Percentiles rank a stretch among this genome's conserved stretches.
Evolutionary conservation across 2,329 filamentous ascomycete species (phyloP).

Genomic region (Ceratocystiopsis minuta): DNA sequence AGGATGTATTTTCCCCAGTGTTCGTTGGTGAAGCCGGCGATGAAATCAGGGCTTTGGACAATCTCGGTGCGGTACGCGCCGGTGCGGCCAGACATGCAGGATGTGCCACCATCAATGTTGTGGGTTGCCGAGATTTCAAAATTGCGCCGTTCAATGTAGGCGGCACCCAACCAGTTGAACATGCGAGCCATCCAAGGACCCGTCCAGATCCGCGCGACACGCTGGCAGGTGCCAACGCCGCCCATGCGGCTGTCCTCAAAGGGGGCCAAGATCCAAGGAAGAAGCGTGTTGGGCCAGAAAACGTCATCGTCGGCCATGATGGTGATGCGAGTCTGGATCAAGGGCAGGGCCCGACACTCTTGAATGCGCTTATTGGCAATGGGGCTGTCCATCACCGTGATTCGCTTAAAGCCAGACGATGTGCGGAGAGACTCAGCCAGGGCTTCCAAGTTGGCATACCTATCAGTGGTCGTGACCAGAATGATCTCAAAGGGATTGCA

Average conservation of each 20-base stretch:
- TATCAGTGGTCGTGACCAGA: constrained; percentile 72
- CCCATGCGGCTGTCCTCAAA: constrained; percentile 74
- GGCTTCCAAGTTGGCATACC: constrained; percentile 47
- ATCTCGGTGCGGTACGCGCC: constrained; percentile 85
- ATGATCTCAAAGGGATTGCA: constrained; percentile 57
- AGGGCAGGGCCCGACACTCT: constrained; percentile 76
- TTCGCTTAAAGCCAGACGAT: constrained; percentile 28
- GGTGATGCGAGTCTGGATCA: constrained; percentile 67
- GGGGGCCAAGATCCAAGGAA: constrained; percentile 83
- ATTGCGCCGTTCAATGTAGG: constrained; percentile 85
- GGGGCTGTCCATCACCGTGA: constrained; percentile 56
- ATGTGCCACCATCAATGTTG: constrained; percentile 87
- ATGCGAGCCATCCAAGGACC: constrained; percentile 41
- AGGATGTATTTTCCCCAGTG: constrained; percentile 77
- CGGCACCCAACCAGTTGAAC: constrained; percentile 80
- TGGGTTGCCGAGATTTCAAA: constrained; percentile 95
- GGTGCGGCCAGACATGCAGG: constrained; percentile 87
- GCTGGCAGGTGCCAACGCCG: constrained; percentile 82
- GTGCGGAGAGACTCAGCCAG: constrained; percentile 41
- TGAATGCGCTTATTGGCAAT: constrained; percentile 94
- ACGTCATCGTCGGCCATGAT: constrained; percentile 94
- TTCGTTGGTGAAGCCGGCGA: constrained; percentile 79
- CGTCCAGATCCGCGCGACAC: constrained; percentile 52
- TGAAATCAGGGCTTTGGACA: constrained; percentile 67
- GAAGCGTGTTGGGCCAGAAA: constrained; percentile 69